These are phyloP conservation scores for Cenchrus fungigraminus DNA, from an alignment of 176 grass and related monocot genomes.

Conservation along the genomic window DNA sequence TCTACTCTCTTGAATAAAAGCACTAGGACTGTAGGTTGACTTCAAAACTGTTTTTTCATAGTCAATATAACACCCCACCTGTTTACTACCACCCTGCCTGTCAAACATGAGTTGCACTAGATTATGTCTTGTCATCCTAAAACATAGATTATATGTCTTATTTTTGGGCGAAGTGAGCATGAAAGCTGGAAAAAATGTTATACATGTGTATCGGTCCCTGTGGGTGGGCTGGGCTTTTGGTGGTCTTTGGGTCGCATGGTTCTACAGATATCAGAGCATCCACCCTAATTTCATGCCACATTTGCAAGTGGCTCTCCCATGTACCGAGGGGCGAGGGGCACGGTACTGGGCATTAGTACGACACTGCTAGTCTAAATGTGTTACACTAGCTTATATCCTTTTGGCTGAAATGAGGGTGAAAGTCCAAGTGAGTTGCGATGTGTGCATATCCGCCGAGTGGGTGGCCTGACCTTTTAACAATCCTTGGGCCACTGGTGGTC, in stretches of 20 bases:
- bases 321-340: neutral
- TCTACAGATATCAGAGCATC: neutral
- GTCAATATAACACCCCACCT: neutral
- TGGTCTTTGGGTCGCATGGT: neutral
- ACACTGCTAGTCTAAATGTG: neutral
- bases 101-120: neutral
- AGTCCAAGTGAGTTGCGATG: neutral
- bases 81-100: neutral
- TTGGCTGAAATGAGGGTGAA: neutral
- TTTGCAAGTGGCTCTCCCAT: neutral
- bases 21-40: neutral
- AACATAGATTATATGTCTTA: neutral
- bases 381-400: neutral
- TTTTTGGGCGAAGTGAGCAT: neutral
- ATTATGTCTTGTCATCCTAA: neutral
- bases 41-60: neutral
- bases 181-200: neutral
- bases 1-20: constrained; percentile 30
- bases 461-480: neutral
- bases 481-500: neutral
- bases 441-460: neutral
- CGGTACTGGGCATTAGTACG: neutral
- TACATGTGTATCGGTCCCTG: neutral
- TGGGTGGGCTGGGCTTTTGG: neutral
- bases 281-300: neutral